Base-by-base conservation (phyloP, 2,329 filamentous ascomycete species). In the Macrophomina pseudophaseolina region DNA sequence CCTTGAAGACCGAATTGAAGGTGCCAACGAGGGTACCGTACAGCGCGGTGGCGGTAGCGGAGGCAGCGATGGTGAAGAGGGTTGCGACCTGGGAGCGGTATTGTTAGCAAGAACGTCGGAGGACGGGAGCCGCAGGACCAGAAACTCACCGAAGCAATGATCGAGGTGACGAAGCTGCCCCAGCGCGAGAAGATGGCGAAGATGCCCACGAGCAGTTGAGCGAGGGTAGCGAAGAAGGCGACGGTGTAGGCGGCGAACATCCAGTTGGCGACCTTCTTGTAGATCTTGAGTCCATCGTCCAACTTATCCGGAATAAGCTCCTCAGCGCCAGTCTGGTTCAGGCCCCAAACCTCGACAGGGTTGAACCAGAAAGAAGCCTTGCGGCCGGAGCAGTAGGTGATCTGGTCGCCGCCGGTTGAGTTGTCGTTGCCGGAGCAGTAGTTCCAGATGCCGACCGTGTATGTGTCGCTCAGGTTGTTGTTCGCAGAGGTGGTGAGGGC, bases 361-460 rank as follows among this genome's bases (percentile, higher is more conserved):
- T 90, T 84, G 78, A 90, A 87, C 73, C 91, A 93, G 88, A 92
- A 99, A 80, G 92, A 84, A 72, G 90, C 89, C 77, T 90, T 82
- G 65, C 89, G 85, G 71, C 88, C 83, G 64, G 88, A 90, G 86
- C 94, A 98, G 72, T 85, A 80, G 51, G 79, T 80, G 71, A 85
- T 78, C 16, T 79, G 78, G 70, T 83, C 84, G 35, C 71, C 68
- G 66, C 76, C 74, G 58, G 76, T 82, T 72, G 83, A 83, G 70
- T 85, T 85, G 32, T 83, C 78, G 60, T 84, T 80, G 64, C 86
- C 88, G 66, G 83, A 82, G 86, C 95, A 98, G 86, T 93, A 97
- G 76, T 91, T 91, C 91, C 92, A 97, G 44, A 98, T 85, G 75
- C 87, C 88, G 75, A 98, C 84, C 68, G 91, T 86, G 86, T 97